phyloP scores from a whole-genome alignment of 768 basidiomycete species.

The Kwoniella bestiolae region DNA sequence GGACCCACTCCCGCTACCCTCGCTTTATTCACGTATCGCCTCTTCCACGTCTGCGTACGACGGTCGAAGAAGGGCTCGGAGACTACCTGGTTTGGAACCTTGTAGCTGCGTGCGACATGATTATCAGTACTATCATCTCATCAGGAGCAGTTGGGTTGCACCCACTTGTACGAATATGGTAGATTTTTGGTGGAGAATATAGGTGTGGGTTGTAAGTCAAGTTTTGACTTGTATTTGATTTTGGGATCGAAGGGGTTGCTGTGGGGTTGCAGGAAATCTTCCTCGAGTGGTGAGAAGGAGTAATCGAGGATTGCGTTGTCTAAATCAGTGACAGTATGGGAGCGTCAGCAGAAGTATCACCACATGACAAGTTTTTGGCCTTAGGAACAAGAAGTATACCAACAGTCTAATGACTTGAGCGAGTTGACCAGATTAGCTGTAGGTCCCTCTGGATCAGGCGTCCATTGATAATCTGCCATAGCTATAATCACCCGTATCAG shows the following conservation, averaged over 20 bases:
- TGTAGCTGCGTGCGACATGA: conserved; percentile 35
- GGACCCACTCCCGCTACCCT: conserved; percentile 21
- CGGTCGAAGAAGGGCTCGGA: conserved; percentile 35
- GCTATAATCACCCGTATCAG: conserved; percentile 61
- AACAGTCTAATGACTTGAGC: conserved; percentile 83
- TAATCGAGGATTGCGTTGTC: conserved; percentile 77
- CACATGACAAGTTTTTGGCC: background rate
- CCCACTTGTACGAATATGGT: conserved; percentile 60
- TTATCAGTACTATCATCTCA: background rate
- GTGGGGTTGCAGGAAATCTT: conserved; percentile 66
- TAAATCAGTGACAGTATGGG: conserved; percentile 50
- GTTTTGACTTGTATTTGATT: conserved; percentile 56
- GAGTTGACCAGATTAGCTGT: conserved; percentile 70
- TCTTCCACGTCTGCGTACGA: conserved; percentile 31
- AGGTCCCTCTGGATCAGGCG: conserved; percentile 73
- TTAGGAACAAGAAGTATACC: no score
- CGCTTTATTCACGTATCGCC: conserved; percentile 38
- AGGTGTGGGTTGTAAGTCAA: conserved; percentile 84
- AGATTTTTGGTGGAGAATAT: conserved; percentile 71
- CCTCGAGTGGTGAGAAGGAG: conserved; percentile 68
- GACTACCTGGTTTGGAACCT: conserved; percentile 25
- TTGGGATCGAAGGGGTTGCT: conserved; percentile 15
- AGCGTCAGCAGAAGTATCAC: background rate
- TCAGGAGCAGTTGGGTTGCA: background rate
- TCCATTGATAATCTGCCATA: conserved; percentile 92